A percentile compares a stretch with the other conserved stretches of the same genome.
Evolutionary conservation across 2,329 filamentous ascomycete species (phyloP).

Genomic region (Dissoconium aciculare): DNA sequence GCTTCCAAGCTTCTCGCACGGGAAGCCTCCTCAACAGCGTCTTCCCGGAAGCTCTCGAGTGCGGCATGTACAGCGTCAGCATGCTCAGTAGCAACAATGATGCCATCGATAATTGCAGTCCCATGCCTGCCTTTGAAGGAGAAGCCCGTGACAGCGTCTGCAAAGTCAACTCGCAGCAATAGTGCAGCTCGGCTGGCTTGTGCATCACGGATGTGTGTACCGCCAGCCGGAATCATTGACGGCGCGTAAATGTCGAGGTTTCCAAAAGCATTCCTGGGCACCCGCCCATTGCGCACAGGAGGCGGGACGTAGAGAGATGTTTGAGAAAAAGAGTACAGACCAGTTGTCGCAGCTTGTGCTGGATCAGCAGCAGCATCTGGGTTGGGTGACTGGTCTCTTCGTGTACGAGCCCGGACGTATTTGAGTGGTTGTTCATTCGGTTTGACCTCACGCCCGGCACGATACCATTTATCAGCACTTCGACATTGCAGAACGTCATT

Average conservation of each 20-base stretch:
- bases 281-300: constrained; percentile 55
- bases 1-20: constrained; percentile 37
- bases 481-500: constrained; percentile 64
- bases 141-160: constrained; percentile 81
- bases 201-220: constrained; percentile 40
- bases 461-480: constrained; percentile 81
- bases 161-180: constrained; percentile 67
- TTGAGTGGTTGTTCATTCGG: constrained; percentile 70
- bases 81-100: constrained; percentile 59
- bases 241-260: constrained; percentile 50
- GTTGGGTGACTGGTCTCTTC: constrained; percentile 8
- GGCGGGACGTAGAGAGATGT: constrained; percentile 61
- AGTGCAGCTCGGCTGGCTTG: constrained; percentile 57
- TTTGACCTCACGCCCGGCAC: constrained; percentile 66
- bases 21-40: constrained; percentile 48
- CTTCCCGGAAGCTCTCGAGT: constrained; percentile 51
- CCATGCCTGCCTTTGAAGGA: constrained; percentile 73
- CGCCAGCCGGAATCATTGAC: constrained; percentile 48
- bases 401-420: constrained; percentile 33
- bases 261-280: constrained; percentile 49
- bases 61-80: constrained; percentile 57
- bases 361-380: constrained; percentile 19
- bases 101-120: constrained; percentile 66
- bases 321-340: constrained; percentile 45
- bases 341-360: constrained; percentile 34